Conservation (phyloP, 2,329 filamentous ascomycete genomes). For the Neonectria ditissima region DNA sequence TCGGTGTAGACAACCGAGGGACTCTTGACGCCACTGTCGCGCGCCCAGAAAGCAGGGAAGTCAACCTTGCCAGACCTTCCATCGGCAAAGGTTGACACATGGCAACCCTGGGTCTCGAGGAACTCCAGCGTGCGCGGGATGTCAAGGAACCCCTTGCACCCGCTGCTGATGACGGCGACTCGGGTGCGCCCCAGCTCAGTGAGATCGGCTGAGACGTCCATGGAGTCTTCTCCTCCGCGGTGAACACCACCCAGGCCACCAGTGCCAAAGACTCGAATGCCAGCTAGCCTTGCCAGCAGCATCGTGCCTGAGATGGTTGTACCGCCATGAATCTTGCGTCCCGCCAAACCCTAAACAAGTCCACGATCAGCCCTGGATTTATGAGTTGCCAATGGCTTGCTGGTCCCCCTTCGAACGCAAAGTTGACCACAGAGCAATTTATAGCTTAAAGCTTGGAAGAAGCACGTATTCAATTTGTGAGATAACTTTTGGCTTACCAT, state of each 20-base stretch:
- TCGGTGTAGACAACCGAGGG: slow-evolving; percentile 81
- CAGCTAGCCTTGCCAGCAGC: slow-evolving; percentile 86
- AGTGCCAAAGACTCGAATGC: slow-evolving; percentile 93
- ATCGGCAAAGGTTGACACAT: slow-evolving; percentile 91
- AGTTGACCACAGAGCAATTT: neutral
- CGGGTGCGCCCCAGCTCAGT: slow-evolving; percentile 92
- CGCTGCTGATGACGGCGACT: slow-evolving; percentile 88
- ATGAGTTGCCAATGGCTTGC: slow-evolving; percentile 2
- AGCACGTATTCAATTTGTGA: neutral
- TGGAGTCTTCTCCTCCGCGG: slow-evolving; percentile 83
- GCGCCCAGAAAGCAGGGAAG: slow-evolving; percentile 92
- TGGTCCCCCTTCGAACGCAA: neutral
- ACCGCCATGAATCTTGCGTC: slow-evolving; percentile 81
- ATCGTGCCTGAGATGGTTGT: slow-evolving; percentile 96
- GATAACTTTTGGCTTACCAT: slow-evolving; percentile 64
- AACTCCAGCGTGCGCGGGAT: slow-evolving; percentile 88
- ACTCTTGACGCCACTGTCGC: slow-evolving; percentile 86
- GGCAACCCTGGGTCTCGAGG: slow-evolving; percentile 78
- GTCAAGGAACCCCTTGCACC: slow-evolving; percentile 96
- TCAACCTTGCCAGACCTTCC: slow-evolving; percentile 78
- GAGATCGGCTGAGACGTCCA: slow-evolving; percentile 96
- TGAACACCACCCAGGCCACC: slow-evolving; percentile 96
- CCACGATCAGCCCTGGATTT: slow-evolving; percentile 27
- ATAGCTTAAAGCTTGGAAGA: neutral
- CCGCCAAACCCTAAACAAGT: slow-evolving; percentile 48